Conservation (phyloP, 1,284 basidiomycete genomes). For the Grifola frondosa region DNA sequence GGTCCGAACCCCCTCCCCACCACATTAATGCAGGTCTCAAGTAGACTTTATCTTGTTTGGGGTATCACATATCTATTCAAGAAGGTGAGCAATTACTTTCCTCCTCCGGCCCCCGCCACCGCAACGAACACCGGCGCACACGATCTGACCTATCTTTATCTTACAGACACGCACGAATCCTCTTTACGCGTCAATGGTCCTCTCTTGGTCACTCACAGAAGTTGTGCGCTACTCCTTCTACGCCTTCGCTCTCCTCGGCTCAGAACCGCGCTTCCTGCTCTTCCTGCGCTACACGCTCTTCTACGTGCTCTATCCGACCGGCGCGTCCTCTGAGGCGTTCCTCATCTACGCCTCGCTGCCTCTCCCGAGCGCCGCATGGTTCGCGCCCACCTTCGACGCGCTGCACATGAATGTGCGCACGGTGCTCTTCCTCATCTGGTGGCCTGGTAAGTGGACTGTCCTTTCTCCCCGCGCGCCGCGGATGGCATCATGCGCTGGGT, state of each 20-base stretch:
- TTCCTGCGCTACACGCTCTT: constrained; percentile 90
- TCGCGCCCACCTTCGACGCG: constrained; percentile 39
- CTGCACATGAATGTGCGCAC: constrained; percentile 57
- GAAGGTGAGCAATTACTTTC: constrained; percentile 36
- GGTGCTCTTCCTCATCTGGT: constrained; percentile 81
- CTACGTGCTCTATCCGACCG: constrained; percentile 89
- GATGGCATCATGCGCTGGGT: not conserved
- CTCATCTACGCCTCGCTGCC: constrained; percentile 79
- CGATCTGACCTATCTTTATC: constrained; percentile 9
- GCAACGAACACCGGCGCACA: not conserved
- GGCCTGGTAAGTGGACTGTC: constrained; percentile 67
- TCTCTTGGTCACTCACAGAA: constrained; percentile 94
- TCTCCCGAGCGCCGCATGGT: constrained; percentile 26
- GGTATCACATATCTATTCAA: constrained; percentile 68
- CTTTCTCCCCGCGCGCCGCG: not conserved
- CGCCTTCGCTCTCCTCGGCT: constrained; percentile 64
- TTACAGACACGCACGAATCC: constrained; percentile 71
- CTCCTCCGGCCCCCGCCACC: not conserved
- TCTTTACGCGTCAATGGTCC: constrained; percentile 87
- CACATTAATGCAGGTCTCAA: constrained; percentile 84
- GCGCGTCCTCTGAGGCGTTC: constrained; percentile 88
- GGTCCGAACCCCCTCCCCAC: constrained; percentile 85
- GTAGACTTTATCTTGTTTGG: constrained; percentile 88
- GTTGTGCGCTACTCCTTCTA: constrained; percentile 94
- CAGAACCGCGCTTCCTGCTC: constrained; percentile 47